Percentiles rank a stretch among this genome's conserved stretches.
Conservation (phyloP, 73 alveolate species). For the Uronychia setigera region DNA sequence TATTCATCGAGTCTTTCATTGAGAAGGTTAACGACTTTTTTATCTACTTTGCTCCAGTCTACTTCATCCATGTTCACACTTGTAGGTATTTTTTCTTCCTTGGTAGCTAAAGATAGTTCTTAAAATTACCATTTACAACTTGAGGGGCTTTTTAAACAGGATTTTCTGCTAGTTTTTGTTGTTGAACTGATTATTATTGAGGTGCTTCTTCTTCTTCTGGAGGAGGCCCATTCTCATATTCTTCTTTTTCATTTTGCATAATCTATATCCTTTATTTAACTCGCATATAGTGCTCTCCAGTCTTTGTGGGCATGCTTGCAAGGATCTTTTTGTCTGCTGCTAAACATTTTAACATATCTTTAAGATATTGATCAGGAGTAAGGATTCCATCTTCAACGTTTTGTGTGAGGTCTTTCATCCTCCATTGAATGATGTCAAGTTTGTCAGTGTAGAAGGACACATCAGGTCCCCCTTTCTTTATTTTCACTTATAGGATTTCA, state of each 20-base stretch:
- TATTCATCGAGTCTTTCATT: not conserved
- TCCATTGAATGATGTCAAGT: not conserved
- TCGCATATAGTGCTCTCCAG: not conserved
- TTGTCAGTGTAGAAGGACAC: not conserved
- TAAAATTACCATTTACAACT: not conserved
- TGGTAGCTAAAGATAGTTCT: not conserved
- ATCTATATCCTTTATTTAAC: not conserved
- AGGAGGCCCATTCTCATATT: not conserved
- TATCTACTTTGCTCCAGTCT: not conserved
- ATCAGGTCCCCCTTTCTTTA: not conserved
- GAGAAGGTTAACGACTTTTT: not conserved
- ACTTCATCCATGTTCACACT: not conserved
- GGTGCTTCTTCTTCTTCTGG: not conserved
- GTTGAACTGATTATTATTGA: not conserved
- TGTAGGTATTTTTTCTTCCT: too few species aligned
- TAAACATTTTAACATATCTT: not conserved
- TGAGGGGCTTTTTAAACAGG: not conserved
- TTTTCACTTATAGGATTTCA: not conserved
- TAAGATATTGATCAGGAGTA: not conserved
- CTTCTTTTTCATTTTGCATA: not conserved
- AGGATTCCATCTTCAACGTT: not conserved
- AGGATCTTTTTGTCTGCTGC: not conserved
- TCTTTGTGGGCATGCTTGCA: not conserved
- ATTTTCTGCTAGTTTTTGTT: not conserved
- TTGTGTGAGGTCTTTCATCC: not conserved